These are phyloP conservation scores for Boletus reticuloceps DNA, from an alignment of 768 basidiomycete genomes.

Conservation along the genomic window DNA sequence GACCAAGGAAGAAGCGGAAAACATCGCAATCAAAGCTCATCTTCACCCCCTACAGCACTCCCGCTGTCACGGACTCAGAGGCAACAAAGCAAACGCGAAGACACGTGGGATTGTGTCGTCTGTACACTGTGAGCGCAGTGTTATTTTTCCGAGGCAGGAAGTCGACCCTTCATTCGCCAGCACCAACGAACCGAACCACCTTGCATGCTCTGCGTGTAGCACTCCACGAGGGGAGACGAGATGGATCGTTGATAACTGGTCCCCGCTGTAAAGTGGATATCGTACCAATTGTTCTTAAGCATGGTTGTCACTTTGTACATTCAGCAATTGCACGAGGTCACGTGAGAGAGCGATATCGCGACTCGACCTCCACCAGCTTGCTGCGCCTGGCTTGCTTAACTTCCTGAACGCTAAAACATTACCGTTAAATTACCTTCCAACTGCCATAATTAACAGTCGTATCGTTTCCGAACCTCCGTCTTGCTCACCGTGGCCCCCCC, in stretches of 20 bases:
- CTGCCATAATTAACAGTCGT: not conserved
- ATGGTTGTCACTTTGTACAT: not conserved
- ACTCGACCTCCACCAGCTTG: not conserved
- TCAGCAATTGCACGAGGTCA: slow-evolving; percentile 7
- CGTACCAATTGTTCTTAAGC: not conserved
- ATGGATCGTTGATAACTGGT: slow-evolving; percentile 9
- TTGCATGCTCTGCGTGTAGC: slow-evolving; percentile 62
- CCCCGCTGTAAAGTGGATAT: not conserved
- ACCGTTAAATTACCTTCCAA: not conserved
- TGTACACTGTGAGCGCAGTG: slow-evolving; percentile 59
- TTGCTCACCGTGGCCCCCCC: not conserved
- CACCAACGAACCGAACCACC: slow-evolving; percentile 48
- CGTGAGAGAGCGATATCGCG: slow-evolving; percentile 8
- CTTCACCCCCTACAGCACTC: not conserved
- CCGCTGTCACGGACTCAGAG: not conserved
- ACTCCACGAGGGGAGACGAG: slow-evolving; percentile 46
- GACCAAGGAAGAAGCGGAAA: slow-evolving; percentile 20
- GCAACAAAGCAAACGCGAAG: slow-evolving; percentile 33
- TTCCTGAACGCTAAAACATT: not conserved
- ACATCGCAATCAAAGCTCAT: slow-evolving; percentile 16
- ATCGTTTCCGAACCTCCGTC: not conserved
- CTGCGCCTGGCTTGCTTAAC: not conserved
- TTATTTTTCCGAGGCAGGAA: not conserved
- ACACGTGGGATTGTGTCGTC: slow-evolving; percentile 51
- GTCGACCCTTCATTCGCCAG: slow-evolving; percentile 32